phyloP scores from a whole-genome alignment of 768 basidiomycete genomes.

The Trametes cinnabarina region DNA sequence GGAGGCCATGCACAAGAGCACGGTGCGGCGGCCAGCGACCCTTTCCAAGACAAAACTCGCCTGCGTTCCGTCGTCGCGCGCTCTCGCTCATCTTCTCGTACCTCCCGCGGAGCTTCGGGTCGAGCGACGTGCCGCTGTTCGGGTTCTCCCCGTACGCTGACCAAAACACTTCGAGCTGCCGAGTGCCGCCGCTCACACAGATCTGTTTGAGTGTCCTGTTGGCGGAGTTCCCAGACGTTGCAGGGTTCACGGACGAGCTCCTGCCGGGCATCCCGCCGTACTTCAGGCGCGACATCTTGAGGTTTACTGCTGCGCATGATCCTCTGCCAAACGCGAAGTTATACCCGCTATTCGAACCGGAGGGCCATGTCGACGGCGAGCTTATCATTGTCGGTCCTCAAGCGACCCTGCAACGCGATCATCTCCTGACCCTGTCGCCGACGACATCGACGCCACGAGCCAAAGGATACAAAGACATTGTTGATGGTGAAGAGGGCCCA shows the following conservation, averaged over 20 bases:
- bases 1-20: constrained; percentile 24
- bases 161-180: not conserved
- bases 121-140: constrained; percentile 15
- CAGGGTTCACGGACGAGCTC: constrained; percentile 46
- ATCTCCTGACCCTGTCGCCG: constrained; percentile 31
- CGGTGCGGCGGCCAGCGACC: not conserved
- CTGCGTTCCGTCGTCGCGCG: constrained; percentile 52
- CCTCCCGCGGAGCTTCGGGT: constrained; percentile 18
- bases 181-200: constrained; percentile 50
- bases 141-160: not conserved
- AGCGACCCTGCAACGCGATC: constrained; percentile 42
- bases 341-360: constrained; percentile 46
- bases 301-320: constrained; percentile 53
- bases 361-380: constrained; percentile 61
- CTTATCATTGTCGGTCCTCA: constrained; percentile 60
- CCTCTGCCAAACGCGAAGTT: constrained; percentile 55
- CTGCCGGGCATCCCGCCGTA: constrained; percentile 55
- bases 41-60: constrained; percentile 21
- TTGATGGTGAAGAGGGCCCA: constrained; percentile 1
- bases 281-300: constrained; percentile 56
- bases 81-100: constrained; percentile 51
- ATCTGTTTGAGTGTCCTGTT: constrained; percentile 55
- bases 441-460: not conserved
- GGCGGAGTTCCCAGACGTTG: constrained; percentile 29
- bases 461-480: not conserved